Percentiles rank a stretch among this genome's conserved stretches.
These are phyloP conservation scores for Crassisporium funariophilum DNA, from an alignment of 768 basidiomycete species.

Conservation along the genomic window DNA sequence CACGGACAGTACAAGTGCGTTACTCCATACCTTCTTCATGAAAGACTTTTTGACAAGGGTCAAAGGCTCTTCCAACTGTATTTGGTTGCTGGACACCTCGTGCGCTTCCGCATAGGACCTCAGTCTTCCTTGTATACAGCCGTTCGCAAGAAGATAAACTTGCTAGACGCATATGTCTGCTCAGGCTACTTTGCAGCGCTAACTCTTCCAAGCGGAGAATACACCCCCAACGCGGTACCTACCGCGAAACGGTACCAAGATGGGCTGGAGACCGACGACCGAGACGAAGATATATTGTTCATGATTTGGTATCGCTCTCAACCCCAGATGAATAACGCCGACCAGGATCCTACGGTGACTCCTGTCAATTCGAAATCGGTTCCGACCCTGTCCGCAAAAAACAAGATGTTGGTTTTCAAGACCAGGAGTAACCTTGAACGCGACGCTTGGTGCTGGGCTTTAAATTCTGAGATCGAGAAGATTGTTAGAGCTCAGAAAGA, in stretches of 20 bases:
- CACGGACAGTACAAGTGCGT: conserved; percentile 80
- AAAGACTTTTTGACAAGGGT: conserved; percentile 4
- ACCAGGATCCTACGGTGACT: conserved; percentile 28
- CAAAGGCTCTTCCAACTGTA: conserved; percentile 70
- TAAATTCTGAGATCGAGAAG: conserved; percentile 89
- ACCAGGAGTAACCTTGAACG: conserved; percentile 85
- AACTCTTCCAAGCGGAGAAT: conserved; percentile 65
- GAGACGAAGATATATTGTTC: conserved; percentile 86
- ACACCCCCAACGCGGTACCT: conserved; percentile 49
- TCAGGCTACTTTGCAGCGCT: conserved; percentile 85
- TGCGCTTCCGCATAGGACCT: conserved; percentile 68
- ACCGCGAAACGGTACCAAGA: conserved; percentile 83
- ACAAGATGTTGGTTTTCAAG: conserved; percentile 65
- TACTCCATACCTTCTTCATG: not conserved
- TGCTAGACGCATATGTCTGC: conserved; percentile 78
- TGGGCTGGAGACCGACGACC: conserved; percentile 85
- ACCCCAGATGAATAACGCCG: conserved; percentile 27
- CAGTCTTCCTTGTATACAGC: conserved; percentile 58
- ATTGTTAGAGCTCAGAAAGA: conserved; percentile 60
- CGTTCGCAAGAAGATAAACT: conserved; percentile 54
- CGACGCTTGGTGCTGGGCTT: conserved; percentile 93
- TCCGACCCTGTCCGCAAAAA: conserved; percentile 57
- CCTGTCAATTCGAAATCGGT: conserved; percentile 33
- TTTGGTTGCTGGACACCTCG: conserved; percentile 73
- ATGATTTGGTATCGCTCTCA: conserved; percentile 70